These are phyloP conservation scores for Pseudocercospora musae DNA, from an alignment of 2,329 filamentous ascomycete genomes.

Conservation along the genomic window DNA sequence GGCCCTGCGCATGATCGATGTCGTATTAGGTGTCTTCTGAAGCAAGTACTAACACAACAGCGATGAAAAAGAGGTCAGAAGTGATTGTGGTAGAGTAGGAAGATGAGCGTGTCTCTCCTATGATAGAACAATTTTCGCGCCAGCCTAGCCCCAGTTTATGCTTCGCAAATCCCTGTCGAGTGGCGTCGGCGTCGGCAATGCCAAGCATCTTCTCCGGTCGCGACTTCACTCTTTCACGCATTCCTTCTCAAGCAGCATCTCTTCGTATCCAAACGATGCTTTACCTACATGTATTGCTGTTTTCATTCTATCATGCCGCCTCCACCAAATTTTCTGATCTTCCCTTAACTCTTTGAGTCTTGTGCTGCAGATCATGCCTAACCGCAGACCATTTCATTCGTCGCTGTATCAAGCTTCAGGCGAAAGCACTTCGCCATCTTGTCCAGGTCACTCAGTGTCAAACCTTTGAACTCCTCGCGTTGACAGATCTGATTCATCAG, in stretches of 20 bases:
- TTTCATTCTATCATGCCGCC: too few relatives aligned
- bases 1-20: conserved; percentile 30
- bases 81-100: conserved; percentile 2
- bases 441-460: conserved; percentile 4
- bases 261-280: too few relatives aligned
- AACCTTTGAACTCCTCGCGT: conserved; percentile 8
- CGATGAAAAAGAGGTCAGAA: conserved; percentile 8
- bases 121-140: conserved; percentile 12
- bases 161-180: not conserved
- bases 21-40: not conserved
- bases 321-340: too few relatives aligned
- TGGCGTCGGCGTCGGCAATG: not conserved
- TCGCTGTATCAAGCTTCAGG: not conserved
- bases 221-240: not conserved
- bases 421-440: conserved; percentile 6
- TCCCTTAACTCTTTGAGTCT: too few relatives aligned
- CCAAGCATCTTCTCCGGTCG: not conserved
- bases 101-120: conserved; percentile 3
- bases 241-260: not conserved
- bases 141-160: not conserved
- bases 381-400: not conserved
- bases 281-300: too few relatives aligned
- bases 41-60: not conserved
- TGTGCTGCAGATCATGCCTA: not conserved
- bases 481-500: not conserved